A percentile compares a stretch with the other conserved stretches of the same genome.
Evolutionary conservation across 192 early-diverging fungal genomes (phyloP).

Genomic region (Jimgerdemannia flammicorona): DNA sequence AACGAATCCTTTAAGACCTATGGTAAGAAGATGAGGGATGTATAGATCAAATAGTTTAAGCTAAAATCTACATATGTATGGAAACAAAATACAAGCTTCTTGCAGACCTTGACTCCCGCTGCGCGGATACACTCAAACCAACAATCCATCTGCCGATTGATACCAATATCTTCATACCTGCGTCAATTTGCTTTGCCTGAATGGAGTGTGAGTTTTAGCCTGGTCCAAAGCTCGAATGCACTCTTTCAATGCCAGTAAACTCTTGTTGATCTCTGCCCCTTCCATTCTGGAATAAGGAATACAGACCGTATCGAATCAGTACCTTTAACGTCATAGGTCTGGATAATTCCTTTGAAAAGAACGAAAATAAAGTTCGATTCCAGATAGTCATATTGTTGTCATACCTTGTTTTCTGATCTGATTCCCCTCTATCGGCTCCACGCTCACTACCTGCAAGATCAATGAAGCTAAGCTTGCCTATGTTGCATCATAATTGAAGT

Average conservation of each 20-base stretch:
- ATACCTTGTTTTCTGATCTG: conserved; percentile 88
- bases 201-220: conserved; percentile 94
- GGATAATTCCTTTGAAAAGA: neutral
- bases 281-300: conserved; percentile 70
- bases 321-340: too few relatives aligned
- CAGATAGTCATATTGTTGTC: conserved; percentile 1
- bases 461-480: conserved; percentile 94
- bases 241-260: conserved; percentile 94
- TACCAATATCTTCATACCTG: conserved; percentile 50
- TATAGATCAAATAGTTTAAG: neutral
- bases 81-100: too few relatives aligned
- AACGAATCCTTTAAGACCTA: conserved; percentile 95
- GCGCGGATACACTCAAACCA: neutral
- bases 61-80: neutral
- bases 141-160: neutral
- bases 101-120: too few relatives aligned
- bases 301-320: too few relatives aligned
- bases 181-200: conserved; percentile 96
- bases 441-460: conserved; percentile 98
- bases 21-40: neutral
- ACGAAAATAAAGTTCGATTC: conserved; percentile 3
- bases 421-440: conserved; percentile 93
- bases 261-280: conserved; percentile 99
- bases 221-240: conserved; percentile 97
- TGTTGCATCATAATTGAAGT: conserved; percentile 1